Evolutionary conservation across 257 asterid genomes (phyloP), one percentile per base, ranked within the genome.

Genomic region (Plantago major): DNA sequence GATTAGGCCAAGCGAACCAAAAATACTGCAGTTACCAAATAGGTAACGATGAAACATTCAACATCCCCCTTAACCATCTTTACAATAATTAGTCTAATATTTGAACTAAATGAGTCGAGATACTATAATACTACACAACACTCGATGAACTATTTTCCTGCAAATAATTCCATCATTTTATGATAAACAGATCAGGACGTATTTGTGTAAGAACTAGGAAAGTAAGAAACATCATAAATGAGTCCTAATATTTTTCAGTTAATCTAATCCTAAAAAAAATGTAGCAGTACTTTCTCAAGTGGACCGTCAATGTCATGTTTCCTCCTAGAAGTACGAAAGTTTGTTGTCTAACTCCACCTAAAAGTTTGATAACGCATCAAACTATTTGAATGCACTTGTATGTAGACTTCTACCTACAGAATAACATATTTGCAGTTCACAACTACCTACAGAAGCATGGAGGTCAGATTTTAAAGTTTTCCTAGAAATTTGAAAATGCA

Each of bases 301-400:
- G 46, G 18, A 7, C 42, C 63, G 30, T 26, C 52, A 44, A 16
- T 17, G 14, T 1, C 7, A 42, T 15, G 18, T 42, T 19, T 45
- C 45, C 13, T 7, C 46, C 56, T 6, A 48, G 42, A 14, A 49
- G 22, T 62, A 62, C 19, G 58, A 26, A 62, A 56, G 70, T 62
- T 13, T 0, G 15, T 49, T 47, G 11, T 37, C 18, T 69, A 33
- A 52, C 67, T 68, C 33, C 55, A 42, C 67, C 44, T 4, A 19
- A 55, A 44, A 30, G 62, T 22, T 53, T 33, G 10, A 65, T 38
- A 28, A 52, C 43, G 46, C 42, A 60, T 18, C 33, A 66, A 1
- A 46, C 65, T 10, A 70, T 45, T 63, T 50, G 30, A 6, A 28
- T 46, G 30, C 9, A 15, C 9, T 26, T 42, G 1, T 50, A 63